Evolutionary conservation across 345 rosid genomes (phyloP).

Genomic region (Salix koriyanagi): DNA sequence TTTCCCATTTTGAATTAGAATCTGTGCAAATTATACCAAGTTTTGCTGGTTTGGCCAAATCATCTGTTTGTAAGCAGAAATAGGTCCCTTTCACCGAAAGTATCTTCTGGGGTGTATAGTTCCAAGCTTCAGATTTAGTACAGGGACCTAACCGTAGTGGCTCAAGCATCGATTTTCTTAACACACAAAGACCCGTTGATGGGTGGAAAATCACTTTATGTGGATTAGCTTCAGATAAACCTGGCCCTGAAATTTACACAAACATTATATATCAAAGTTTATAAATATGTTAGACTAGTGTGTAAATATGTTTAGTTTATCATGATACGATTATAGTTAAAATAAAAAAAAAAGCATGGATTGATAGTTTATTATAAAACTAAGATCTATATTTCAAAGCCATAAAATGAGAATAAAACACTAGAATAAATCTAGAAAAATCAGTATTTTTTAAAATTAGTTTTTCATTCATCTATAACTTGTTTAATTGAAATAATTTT

Average conservation of each 20-base stretch:
- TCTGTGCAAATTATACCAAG: slow-evolving; percentile 47
- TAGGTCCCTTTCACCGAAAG: slow-evolving; percentile 46
- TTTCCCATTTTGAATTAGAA: slow-evolving; percentile 53
- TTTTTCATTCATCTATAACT: no score
- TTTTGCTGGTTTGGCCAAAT: slow-evolving; percentile 34
- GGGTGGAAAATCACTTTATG: slow-evolving; percentile 82
- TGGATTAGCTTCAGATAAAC: slow-evolving; percentile 38
- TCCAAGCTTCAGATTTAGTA: slow-evolving; percentile 68
- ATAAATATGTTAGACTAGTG: no score
- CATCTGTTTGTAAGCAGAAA: slow-evolving; percentile 61
- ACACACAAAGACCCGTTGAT: slow-evolving; percentile 65
- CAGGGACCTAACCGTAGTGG: slow-evolving; percentile 63
- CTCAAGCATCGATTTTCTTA: slow-evolving; percentile 36
- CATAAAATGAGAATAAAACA: no score
- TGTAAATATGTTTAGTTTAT: no score
- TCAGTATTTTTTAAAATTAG: no score
- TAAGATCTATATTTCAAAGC: no score
- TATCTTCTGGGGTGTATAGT: slow-evolving; percentile 43
- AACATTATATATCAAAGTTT: no score
- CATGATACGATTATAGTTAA: no score
- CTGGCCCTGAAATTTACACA: slow-evolving; percentile 58
- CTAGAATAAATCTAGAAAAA: no score
- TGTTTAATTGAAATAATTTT: no score
- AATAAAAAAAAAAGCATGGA: no score
- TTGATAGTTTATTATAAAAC: no score